A percentile compares a stretch with the other conserved stretches of the same genome.
Conservation (phyloP, 2,329 filamentous ascomycete genomes). For the Aschersonia sp. region DNA sequence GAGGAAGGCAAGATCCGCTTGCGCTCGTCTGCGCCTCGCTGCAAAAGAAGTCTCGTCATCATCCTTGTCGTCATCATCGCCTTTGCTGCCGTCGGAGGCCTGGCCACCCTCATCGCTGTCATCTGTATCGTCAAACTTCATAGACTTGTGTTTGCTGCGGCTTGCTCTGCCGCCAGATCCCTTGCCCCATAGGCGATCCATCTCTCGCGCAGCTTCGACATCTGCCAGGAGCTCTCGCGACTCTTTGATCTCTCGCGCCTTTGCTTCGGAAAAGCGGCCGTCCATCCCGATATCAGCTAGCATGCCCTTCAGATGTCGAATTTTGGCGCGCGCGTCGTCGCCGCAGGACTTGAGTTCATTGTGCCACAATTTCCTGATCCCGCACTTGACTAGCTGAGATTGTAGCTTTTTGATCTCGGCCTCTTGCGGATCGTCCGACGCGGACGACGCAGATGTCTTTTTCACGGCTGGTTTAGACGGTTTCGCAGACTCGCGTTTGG, state of each 20-base stretch:
- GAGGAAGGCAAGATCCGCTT: constrained; percentile 48
- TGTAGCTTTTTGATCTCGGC: constrained; percentile 81
- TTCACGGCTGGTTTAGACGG: constrained; percentile 12
- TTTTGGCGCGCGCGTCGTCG: constrained; percentile 62
- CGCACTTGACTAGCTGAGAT: constrained; percentile 75
- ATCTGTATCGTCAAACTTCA: constrained; percentile 17
- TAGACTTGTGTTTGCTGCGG: constrained; percentile 17
- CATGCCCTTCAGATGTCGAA: constrained; percentile 65
- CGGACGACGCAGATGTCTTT: constrained; percentile 12
- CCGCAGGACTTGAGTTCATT: constrained; percentile 65
- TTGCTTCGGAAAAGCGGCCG: constrained; percentile 73
- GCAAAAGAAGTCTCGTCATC: constrained; percentile 22
- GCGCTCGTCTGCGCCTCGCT: constrained; percentile 30
- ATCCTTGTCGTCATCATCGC: constrained; percentile 11
- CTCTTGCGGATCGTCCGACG: constrained; percentile 43
- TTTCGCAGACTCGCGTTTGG: constrained; percentile 15
- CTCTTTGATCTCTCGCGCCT: constrained; percentile 78
- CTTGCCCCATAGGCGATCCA: constrained; percentile 63
- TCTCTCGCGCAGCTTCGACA: constrained; percentile 70
- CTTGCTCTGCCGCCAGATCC: constrained; percentile 25
- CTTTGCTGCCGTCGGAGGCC: not conserved
- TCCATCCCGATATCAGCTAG: constrained; percentile 75
- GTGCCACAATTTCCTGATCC: constrained; percentile 82
- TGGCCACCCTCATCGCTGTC: constrained; percentile 11
- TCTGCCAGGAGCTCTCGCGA: constrained; percentile 71